A percentile compares a stretch with the other conserved stretches of the same genome.
phyloP scores from a whole-genome alignment of 2,329 filamentous ascomycete species.

The Fusarium sp. region DNA sequence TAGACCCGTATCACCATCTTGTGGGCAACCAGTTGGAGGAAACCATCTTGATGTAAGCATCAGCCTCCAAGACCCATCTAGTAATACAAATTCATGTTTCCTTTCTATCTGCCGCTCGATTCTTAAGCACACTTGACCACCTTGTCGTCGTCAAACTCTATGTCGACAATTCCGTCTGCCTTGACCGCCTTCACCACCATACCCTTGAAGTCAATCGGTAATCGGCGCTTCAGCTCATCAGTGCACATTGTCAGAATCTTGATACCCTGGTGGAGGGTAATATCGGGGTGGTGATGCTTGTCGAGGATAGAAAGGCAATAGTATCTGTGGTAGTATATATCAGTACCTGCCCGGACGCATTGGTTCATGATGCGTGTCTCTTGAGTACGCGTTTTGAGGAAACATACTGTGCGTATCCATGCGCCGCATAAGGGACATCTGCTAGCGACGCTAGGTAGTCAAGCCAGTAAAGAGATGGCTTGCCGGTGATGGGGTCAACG shows the following conservation, averaged over 20 bases:
- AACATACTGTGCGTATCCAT: constrained; percentile 94
- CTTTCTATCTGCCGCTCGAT: constrained; percentile 22
- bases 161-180: constrained; percentile 88
- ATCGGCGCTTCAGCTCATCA: constrained; percentile 93
- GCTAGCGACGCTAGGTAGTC: constrained; percentile 94
- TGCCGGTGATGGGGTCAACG: constrained; percentile 89
- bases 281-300: constrained; percentile 98
- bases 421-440: constrained; percentile 91
- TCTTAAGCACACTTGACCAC: constrained; percentile 70
- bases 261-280: constrained; percentile 86
- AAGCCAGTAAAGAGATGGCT: constrained; percentile 95
- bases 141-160: constrained; percentile 86
- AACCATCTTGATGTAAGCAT: constrained; percentile 42
- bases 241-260: constrained; percentile 95
- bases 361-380: neutral
- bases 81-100: constrained; percentile 52
- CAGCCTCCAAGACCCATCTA: constrained; percentile 46
- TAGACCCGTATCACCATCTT: neutral
- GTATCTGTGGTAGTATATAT: constrained; percentile 68
- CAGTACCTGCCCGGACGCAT: constrained; percentile 30
- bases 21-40: constrained; percentile 27
- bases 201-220: constrained; percentile 99
- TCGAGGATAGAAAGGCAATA: constrained; percentile 98
- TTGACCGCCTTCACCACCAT: constrained; percentile 94
- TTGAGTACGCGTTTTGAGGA: neutral